These are phyloP conservation scores for Apophysomyces sp. DNA, from an alignment of 371 early-diverging fungal genomes.

Conservation along the genomic window DNA sequence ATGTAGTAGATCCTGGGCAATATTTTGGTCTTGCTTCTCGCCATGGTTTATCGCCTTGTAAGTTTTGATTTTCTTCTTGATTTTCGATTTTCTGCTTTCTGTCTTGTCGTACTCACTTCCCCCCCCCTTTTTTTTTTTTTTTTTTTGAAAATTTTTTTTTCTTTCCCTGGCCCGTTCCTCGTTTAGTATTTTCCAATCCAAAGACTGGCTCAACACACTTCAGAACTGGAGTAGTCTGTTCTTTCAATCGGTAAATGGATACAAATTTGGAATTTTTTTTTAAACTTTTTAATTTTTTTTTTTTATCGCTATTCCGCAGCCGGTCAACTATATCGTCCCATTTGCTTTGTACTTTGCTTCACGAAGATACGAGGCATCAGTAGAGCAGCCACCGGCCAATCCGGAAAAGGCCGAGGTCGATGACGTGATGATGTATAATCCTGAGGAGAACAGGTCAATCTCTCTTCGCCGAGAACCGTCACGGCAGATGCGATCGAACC, in stretches of 20 bases:
- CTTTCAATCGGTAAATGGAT: conserved; percentile 41
- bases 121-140: conserved; percentile 18
- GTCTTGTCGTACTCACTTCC: too few species aligned
- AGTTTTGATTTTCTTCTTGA: conserved; percentile 29
- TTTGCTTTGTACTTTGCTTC: conserved; percentile 72
- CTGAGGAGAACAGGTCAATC: conserved; percentile 39
- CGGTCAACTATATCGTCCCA: conserved; percentile 78
- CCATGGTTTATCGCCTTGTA: conserved; percentile 67
- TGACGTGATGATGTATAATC: conserved; percentile 37
- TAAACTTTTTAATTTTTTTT: neutral
- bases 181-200: conserved; percentile 41
- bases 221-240: conserved; percentile 50
- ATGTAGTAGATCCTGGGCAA: conserved; percentile 53
- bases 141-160: neutral
- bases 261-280: neutral
- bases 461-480: conserved; percentile 27
- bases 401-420: conserved; percentile 4
- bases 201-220: conserved; percentile 29
- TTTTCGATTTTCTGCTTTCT: neutral
- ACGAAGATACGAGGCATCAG: conserved; percentile 37
- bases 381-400: conserved; percentile 9
- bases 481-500: conserved; percentile 1
- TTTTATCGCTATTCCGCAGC: conserved; percentile 57
- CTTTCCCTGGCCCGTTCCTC: neutral
- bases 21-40: conserved; percentile 58